phyloP scores from a whole-genome alignment of 2,329 filamentous ascomycete species.

The Colletotrichum viniferum region DNA sequence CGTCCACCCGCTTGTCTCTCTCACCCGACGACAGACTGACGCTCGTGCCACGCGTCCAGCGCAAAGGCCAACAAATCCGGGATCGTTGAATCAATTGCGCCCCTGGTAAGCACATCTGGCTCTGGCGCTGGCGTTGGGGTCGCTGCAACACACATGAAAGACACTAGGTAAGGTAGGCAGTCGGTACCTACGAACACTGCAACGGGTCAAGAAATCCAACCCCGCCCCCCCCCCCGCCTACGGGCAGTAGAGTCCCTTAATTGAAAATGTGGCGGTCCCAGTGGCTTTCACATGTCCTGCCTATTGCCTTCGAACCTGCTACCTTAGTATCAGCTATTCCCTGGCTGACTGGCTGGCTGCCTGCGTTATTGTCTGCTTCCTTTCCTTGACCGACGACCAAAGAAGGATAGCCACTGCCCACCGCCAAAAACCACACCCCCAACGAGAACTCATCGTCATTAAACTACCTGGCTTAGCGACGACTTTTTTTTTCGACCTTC shows the following conservation, averaged over 20 bases:
- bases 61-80: background rate
- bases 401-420: conserved; percentile 11
- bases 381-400: conserved; percentile 18
- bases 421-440: background rate
- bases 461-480: background rate
- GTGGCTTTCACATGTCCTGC: conserved; percentile 18
- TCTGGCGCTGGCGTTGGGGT: background rate
- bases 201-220: background rate
- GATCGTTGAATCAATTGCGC: background rate
- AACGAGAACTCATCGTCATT: conserved; percentile 1
- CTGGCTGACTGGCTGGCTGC: background rate
- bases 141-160: background rate
- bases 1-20: background rate
- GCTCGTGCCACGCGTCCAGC: conserved; percentile 8
- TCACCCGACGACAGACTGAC: background rate
- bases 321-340: background rate
- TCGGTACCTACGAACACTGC: background rate
- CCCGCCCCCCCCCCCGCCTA: background rate
- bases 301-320: background rate
- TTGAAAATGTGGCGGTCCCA: background rate
- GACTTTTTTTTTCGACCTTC: background rate
- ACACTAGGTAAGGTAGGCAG: background rate
- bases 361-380: background rate
- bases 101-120: background rate
- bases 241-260: background rate